Percentiles rank a stretch among this genome's conserved stretches.
Conservation (phyloP, 352 stramenopile species). For the Phytophthora pinifolia region DNA sequence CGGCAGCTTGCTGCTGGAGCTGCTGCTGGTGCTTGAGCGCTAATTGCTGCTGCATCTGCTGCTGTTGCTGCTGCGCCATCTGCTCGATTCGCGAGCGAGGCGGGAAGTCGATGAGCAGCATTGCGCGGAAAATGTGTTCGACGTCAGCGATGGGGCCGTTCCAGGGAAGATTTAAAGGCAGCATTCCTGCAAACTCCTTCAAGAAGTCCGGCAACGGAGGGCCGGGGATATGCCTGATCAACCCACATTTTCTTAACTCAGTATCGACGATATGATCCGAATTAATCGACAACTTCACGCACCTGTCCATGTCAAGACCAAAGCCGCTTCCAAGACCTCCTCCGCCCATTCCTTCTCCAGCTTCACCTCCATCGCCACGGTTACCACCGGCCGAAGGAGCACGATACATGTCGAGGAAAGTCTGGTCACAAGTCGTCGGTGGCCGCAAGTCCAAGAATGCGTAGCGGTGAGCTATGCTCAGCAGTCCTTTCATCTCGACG, state of each 20-base stretch:
- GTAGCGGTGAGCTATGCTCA: constrained; percentile 81
- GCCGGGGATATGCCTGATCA: constrained; percentile 60
- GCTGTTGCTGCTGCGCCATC: constrained; percentile 63
- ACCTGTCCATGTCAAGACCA: constrained; percentile 50
- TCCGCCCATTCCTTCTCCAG: constrained; percentile 29
- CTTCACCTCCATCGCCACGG: constrained; percentile 17
- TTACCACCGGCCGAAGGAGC: constrained; percentile 25
- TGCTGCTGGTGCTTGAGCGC: constrained; percentile 55
- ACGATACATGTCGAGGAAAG: constrained; percentile 83
- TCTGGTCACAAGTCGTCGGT: constrained; percentile 57
- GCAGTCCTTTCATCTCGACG: constrained; percentile 78
- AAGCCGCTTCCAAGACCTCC: constrained; percentile 28
- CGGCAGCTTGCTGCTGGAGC: constrained; percentile 54
- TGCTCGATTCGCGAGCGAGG: constrained; percentile 69
- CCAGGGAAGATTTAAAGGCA: constrained; percentile 81
- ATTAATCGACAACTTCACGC: constrained; percentile 4
- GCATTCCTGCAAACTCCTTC: constrained; percentile 81
- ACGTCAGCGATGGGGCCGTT: constrained; percentile 87
- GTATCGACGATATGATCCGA: neutral
- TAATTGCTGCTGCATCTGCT: constrained; percentile 62
- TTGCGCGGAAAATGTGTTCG: constrained; percentile 84
- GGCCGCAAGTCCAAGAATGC: constrained; percentile 76
- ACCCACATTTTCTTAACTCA: neutral
- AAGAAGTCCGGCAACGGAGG: constrained; percentile 83
- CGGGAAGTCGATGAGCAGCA: constrained; percentile 83